Evolutionary conservation across 2,329 filamentous ascomycete genomes (phyloP).

Genomic region (Alternaria brassicicola): DNA sequence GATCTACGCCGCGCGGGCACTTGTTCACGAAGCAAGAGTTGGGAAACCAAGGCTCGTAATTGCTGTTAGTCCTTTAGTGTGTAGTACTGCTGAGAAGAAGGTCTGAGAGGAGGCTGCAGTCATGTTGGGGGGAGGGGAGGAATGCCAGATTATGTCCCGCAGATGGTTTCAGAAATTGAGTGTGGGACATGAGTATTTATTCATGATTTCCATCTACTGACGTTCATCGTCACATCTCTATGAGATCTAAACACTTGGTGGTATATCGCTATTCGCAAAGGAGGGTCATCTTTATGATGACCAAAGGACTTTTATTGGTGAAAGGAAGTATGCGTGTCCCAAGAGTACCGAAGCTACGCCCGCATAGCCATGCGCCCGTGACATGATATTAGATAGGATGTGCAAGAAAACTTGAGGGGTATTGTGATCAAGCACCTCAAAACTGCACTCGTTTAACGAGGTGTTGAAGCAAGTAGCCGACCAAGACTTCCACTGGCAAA

Average conservation of each 20-base stretch:
- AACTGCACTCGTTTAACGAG: constrained; percentile 11
- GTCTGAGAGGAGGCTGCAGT: not conserved
- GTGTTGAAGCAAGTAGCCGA: constrained; percentile 41
- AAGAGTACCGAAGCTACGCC: constrained; percentile 5
- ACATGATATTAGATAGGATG: constrained; percentile 1
- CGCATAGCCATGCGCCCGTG: constrained; percentile 5
- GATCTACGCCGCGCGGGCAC: too few relatives aligned
- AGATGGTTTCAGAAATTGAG: not conserved
- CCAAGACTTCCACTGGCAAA: constrained; percentile 48
- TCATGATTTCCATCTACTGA: not conserved
- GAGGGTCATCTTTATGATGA: not conserved
- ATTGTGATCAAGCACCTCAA: not conserved
- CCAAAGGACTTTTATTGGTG: constrained; percentile 1
- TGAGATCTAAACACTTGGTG: not conserved
- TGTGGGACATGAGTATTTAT: not conserved
- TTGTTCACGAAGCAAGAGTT: too few relatives aligned
- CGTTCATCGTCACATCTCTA: not conserved
- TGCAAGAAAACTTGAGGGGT: not conserved
- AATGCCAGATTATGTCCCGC: not conserved
- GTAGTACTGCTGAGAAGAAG: not conserved
- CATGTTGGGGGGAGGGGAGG: not conserved
- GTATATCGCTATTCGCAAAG: constrained; percentile 3
- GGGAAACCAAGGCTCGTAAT: too few relatives aligned
- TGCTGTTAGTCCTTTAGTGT: too few relatives aligned
- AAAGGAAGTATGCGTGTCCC: not conserved